Percentiles rank a stretch among this genome's conserved stretches.
These are phyloP conservation scores for Wickerhamomyces pijperi DNA, from an alignment of 805 yeast genomes.

Conservation along the genomic window DNA sequence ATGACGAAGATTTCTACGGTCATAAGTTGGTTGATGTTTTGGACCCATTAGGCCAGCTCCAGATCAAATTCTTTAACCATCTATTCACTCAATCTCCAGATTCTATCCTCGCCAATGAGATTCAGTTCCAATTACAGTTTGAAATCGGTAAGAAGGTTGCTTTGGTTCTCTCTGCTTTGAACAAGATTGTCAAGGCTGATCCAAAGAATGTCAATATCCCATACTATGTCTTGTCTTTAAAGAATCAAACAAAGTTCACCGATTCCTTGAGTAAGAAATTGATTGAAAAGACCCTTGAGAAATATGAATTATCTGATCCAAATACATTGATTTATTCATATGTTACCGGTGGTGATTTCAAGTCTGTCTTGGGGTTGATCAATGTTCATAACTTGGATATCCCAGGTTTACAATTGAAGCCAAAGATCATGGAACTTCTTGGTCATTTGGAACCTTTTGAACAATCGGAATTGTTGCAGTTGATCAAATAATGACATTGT, in stretches of 20 bases:
- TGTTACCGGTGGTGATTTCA: constrained; percentile 2
- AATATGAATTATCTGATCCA: constrained; percentile 12
- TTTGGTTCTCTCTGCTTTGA: constrained; percentile 11
- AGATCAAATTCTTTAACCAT: constrained; percentile 28
- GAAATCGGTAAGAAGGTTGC: constrained; percentile 14
- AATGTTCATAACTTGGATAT: constrained; percentile 9
- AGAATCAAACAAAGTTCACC: constrained; percentile 10
- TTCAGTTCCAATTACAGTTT: constrained; percentile 16
- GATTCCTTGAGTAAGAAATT: constrained; percentile 14
- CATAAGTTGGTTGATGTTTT: constrained; percentile 24
- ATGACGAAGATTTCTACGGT: constrained; percentile 55
- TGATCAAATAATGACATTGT: background rate
- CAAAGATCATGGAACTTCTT: constrained; percentile 5
- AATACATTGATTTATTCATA: constrained; percentile 7
- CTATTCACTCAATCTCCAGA: constrained; percentile 33
- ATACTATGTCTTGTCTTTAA: constrained; percentile 11
- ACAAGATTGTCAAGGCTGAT: constrained; percentile 12
- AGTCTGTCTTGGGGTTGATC: constrained; percentile 9
- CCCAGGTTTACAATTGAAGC: constrained; percentile 9
- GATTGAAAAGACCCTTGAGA: constrained; percentile 15
- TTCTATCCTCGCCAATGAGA: constrained; percentile 17
- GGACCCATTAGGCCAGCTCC: constrained; percentile 33
- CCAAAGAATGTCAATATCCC: constrained; percentile 11
- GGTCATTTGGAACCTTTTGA: constrained; percentile 13
- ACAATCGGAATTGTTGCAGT: constrained; percentile 7